Conservation (phyloP, 116 monocot species). For the Thalassia testudinum region DNA sequence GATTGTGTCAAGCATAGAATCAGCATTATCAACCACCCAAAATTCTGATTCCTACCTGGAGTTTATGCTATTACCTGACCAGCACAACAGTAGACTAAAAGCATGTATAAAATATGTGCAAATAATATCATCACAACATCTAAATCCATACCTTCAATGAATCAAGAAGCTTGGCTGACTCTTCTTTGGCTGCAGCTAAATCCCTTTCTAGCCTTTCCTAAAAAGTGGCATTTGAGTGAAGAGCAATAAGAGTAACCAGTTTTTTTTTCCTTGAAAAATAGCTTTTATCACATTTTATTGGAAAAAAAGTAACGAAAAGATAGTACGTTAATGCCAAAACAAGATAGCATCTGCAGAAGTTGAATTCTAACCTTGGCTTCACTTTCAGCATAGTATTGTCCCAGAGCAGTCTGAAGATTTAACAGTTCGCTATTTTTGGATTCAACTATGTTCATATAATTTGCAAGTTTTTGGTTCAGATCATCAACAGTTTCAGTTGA, state of each 20-base stretch:
- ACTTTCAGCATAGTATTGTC: slow-evolving; percentile 96
- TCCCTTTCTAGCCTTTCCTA: slow-evolving; percentile 84
- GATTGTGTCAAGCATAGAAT: not conserved
- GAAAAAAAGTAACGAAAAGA: not conserved
- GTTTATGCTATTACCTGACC: too few species aligned
- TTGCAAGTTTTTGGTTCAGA: slow-evolving; percentile 51
- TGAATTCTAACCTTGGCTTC: slow-evolving; percentile 65
- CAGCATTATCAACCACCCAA: too few species aligned
- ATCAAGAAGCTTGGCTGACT: slow-evolving; percentile 49
- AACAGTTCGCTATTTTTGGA: slow-evolving; percentile 74
- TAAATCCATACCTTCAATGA: slow-evolving; percentile 43
- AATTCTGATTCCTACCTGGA: too few species aligned
- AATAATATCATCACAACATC: too few species aligned
- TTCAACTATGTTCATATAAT: slow-evolving; percentile 42
- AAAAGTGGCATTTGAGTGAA: not conserved
- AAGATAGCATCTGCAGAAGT: not conserved
- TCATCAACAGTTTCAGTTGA: slow-evolving; percentile 47
- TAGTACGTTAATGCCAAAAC: not conserved
- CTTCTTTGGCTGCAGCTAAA: slow-evolving; percentile 47
- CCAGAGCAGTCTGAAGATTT: slow-evolving; percentile 93
- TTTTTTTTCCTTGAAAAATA: not conserved
- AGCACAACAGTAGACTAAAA: too few species aligned
- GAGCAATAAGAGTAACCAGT: too few species aligned
- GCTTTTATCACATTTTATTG: not conserved
- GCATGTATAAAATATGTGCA: too few species aligned